These are phyloP conservation scores for Penicillium manginii DNA, from an alignment of 495 filamentous ascomycete genomes.

Conservation along the genomic window DNA sequence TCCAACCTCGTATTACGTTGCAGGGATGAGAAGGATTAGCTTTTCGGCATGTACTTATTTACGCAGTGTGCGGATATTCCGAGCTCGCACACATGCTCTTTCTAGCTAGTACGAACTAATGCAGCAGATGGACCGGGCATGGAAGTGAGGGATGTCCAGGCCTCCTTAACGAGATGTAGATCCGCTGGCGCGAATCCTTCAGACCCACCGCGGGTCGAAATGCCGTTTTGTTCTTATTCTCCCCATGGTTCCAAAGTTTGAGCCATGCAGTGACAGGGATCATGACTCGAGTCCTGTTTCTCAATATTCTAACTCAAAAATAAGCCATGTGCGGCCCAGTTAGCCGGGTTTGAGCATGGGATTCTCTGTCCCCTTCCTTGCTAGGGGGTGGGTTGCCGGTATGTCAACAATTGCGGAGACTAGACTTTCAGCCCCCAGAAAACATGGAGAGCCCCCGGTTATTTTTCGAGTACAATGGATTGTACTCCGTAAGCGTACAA, in stretches of 20 bases:
- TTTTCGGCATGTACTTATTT: neutral
- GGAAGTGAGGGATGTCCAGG: neutral
- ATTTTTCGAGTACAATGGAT: neutral
- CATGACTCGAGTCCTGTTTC: neutral
- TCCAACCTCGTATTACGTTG: constrained; percentile 1
- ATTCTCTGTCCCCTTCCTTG: neutral
- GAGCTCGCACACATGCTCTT: neutral
- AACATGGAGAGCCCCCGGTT: neutral
- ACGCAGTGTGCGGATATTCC: neutral
- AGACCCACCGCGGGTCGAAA: neutral
- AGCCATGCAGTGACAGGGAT: neutral
- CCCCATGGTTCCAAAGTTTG: neutral
- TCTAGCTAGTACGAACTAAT: constrained; percentile 1
- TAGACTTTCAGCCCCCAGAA: neutral
- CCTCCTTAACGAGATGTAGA: constrained; percentile 4
- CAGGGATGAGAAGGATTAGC: neutral
- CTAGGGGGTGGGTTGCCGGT: neutral
- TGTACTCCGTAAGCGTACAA: neutral
- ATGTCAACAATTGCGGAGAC: neutral
- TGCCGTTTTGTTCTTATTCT: neutral
- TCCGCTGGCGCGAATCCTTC: constrained; percentile 4
- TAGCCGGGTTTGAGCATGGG: neutral
- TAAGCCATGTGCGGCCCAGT: neutral
- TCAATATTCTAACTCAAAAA: neutral
- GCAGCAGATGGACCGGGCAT: neutral